Percentiles rank a stretch among this genome's conserved stretches.
These are phyloP conservation scores for Cicer bijugum DNA, from an alignment of 306 rosid genomes.

Conservation along the genomic window DNA sequence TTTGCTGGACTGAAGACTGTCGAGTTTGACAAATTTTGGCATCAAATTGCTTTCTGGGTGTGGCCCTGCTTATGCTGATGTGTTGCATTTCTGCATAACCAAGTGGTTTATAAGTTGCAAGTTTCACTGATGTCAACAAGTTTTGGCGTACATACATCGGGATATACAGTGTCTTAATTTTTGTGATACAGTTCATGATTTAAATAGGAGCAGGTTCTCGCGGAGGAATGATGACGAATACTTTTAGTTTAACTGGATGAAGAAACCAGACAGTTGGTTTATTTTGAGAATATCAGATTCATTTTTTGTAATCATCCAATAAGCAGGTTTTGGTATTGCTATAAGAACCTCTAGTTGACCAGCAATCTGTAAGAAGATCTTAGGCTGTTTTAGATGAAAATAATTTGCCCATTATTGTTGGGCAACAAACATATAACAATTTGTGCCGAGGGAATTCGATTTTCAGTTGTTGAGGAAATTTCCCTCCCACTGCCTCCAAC, in stretches of 20 bases:
- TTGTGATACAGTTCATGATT: conserved; percentile 55
- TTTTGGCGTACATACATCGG: conserved; percentile 52
- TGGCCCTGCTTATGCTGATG: conserved; percentile 50
- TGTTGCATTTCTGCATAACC: conserved; percentile 51
- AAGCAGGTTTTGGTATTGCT: conserved; percentile 55
- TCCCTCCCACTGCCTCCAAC: conserved; percentile 31
- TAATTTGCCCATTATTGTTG: conserved; percentile 47
- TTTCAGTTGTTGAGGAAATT: conserved; percentile 43
- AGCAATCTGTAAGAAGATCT: conserved; percentile 48
- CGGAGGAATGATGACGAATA: conserved; percentile 49
- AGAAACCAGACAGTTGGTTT: conserved; percentile 45
- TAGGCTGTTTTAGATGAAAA: conserved; percentile 43
- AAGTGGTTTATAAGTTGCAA: conserved; percentile 48
- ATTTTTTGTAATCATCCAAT: conserved; percentile 57
- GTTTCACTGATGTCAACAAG: conserved; percentile 48
- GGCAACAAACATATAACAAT: conserved; percentile 48
- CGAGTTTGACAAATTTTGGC: conserved; percentile 49
- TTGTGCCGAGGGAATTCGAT: conserved; percentile 51
- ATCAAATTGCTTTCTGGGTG: conserved; percentile 43
- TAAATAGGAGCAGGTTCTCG: conserved; percentile 51
- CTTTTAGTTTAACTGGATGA: conserved; percentile 46
- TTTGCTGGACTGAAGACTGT: conserved; percentile 48
- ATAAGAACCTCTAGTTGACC: conserved; percentile 40
- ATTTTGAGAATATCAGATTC: conserved; percentile 44
- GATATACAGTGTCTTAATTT: conserved; percentile 51